phyloP scores from a whole-genome alignment of 331 rosid genomes.

The Quercus tomentella region DNA sequence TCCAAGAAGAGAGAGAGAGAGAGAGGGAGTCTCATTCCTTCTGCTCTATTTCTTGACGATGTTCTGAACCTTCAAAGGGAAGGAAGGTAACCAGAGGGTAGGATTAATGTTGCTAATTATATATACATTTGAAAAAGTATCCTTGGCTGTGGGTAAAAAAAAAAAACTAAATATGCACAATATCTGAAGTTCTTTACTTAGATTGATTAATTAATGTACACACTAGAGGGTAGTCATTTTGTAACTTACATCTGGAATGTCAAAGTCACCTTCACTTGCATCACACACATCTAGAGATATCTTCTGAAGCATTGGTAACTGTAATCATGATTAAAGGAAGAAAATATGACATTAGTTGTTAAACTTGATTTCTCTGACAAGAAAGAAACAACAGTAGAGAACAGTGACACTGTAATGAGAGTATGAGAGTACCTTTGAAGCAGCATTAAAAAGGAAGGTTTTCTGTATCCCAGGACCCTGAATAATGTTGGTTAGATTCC shows the following conservation, averaged over 20 bases:
- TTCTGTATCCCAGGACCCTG: slow-evolving; percentile 66
- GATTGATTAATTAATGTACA: too few species aligned
- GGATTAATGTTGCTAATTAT: background rate
- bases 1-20: background rate
- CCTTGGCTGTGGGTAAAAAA: too few species aligned
- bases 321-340: slow-evolving; percentile 23
- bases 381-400: background rate
- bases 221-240: background rate
- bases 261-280: slow-evolving; percentile 64
- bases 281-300: slow-evolving; percentile 75
- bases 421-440: slow-evolving; percentile 46
- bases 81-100: background rate
- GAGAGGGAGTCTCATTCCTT: background rate
- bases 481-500: slow-evolving; percentile 9
- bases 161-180: background rate
- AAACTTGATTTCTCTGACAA: slow-evolving; percentile 7
- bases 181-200: background rate
- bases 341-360: background rate
- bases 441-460: slow-evolving; percentile 49
- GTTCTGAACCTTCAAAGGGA: background rate
- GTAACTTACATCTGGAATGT: slow-evolving; percentile 65
- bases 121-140: too few species aligned
- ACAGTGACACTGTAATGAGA: background rate
- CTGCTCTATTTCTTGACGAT: background rate
- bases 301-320: slow-evolving; percentile 69